phyloP scores from a whole-genome alignment of 2,329 filamentous ascomycete species.

The Didymella exigua region DNA sequence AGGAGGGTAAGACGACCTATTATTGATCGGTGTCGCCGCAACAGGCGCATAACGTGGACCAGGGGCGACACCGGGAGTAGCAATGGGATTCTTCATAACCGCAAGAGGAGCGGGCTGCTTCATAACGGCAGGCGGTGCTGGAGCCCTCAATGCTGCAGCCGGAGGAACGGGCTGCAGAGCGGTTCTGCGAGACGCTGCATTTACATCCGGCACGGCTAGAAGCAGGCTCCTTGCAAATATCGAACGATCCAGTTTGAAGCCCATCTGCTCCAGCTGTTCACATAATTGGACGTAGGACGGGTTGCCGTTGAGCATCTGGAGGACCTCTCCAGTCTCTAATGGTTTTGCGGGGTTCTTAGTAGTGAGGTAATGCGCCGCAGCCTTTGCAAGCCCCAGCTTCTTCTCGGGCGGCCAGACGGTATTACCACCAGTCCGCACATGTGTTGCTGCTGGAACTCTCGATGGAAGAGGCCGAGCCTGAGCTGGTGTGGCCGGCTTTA shows the following conservation, averaged over 20 bases:
- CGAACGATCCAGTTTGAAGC: conserved; percentile 58
- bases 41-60: conserved; percentile 24
- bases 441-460: conserved; percentile 8
- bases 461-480: conserved; percentile 9
- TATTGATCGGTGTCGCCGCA: conserved; percentile 21
- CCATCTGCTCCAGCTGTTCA: conserved; percentile 57
- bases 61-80: conserved; percentile 22
- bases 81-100: conserved; percentile 23
- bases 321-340: conserved; percentile 50
- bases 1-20: conserved; percentile 20
- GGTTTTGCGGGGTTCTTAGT: conserved; percentile 50
- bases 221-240: conserved; percentile 60
- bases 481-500: conserved; percentile 10
- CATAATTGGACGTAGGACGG: conserved; percentile 63
- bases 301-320: conserved; percentile 57
- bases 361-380: conserved; percentile 56
- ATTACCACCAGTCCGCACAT: conserved; percentile 21
- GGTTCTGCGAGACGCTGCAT: conserved; percentile 33
- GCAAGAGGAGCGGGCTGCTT: conserved; percentile 19
- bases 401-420: conserved; percentile 60
- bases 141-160: conserved; percentile 6
- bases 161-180: conserved; percentile 13
- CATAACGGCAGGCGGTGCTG: conserved; percentile 4
- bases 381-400: conserved; percentile 57
- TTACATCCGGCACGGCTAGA: conserved; percentile 52